Base-by-base conservation (phyloP, 305 asterid species). In the Lippia alba region DNA sequence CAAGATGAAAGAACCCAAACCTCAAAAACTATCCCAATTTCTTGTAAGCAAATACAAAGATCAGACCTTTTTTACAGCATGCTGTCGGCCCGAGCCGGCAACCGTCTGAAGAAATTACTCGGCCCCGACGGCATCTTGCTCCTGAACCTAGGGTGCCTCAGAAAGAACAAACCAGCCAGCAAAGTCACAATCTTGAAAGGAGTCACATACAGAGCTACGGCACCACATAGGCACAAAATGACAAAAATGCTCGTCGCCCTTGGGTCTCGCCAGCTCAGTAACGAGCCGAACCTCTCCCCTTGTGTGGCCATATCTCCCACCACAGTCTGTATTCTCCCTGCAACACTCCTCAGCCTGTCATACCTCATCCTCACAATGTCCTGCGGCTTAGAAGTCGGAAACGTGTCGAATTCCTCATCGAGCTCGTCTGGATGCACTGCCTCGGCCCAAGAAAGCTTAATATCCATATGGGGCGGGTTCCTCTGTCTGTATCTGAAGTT, bases 231-330 rank as follows among this genome's bases (percentile, higher is more conserved):
- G 58, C 89, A 80, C 51, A 80, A 53, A 4, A 84, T 58, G 16
- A 82, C 16, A 40, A 82, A 80, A 3, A 86, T 73, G 57, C 74
- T 64, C 14, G 86, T 84, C 6, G 92, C 89, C 55, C 87, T 80
- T 0, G 87, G 92, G 65, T 86, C 89, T 61, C 94, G 74, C 97
- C 97, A 91, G 76, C 94, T 91, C 24, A 91, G 70, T 30, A 91
- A 67, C 1, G 84, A 75, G 62, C 73, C 85, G 14, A 88, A 56
- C 54, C 97, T 80, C 74, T 91, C 97, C 10, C 91, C 97, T 36
- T 91, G 96, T 0, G 87, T 86, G 1, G 97, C 97, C 36, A 90
- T 70, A 30, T 90, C 97, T 17, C 97, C 97, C 0, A 84, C 82
- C 0, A 83, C 85, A 0, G 83, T 84, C 63, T 87, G 93, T 30